phyloP scores from a whole-genome alignment of 768 basidiomycete genomes.

The Asterophora lycoperdoides region DNA sequence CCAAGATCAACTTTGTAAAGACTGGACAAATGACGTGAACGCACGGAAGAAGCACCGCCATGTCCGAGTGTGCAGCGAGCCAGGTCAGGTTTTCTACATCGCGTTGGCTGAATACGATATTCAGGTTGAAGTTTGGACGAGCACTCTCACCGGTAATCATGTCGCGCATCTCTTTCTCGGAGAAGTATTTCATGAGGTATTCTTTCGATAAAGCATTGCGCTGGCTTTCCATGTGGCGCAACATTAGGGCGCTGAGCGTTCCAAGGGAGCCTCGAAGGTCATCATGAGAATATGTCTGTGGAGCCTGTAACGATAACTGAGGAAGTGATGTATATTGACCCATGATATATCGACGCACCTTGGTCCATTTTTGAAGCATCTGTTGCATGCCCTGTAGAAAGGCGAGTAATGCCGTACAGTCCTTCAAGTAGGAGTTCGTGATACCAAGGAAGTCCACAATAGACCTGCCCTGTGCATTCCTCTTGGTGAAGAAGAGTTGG shows the following conservation, averaged over 20 bases:
- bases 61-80: slow-evolving; percentile 23
- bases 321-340: background rate
- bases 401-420: background rate
- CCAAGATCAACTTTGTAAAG: background rate
- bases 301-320: background rate
- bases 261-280: slow-evolving; percentile 4
- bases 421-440: background rate
- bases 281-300: slow-evolving; percentile 1
- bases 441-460: slow-evolving; percentile 13
- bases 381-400: background rate
- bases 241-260: background rate
- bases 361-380: slow-evolving; percentile 1
- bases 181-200: slow-evolving; percentile 12
- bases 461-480: slow-evolving; percentile 8
- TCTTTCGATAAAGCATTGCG: slow-evolving; percentile 16
- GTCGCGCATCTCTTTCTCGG: slow-evolving; percentile 14
- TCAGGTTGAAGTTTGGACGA: background rate
- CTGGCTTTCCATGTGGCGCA: slow-evolving; percentile 14
- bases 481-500: slow-evolving; percentile 20
- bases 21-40: slow-evolving; percentile 1
- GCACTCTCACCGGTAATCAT: slow-evolving; percentile 21
- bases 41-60: slow-evolving; percentile 24
- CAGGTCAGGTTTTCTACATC: slow-evolving; percentile 23
- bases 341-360: background rate
- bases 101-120: background rate